These are phyloP conservation scores for Pochonia chlamydosporia DNA, from an alignment of 2,329 filamentous ascomycete species.

Conservation along the genomic window DNA sequence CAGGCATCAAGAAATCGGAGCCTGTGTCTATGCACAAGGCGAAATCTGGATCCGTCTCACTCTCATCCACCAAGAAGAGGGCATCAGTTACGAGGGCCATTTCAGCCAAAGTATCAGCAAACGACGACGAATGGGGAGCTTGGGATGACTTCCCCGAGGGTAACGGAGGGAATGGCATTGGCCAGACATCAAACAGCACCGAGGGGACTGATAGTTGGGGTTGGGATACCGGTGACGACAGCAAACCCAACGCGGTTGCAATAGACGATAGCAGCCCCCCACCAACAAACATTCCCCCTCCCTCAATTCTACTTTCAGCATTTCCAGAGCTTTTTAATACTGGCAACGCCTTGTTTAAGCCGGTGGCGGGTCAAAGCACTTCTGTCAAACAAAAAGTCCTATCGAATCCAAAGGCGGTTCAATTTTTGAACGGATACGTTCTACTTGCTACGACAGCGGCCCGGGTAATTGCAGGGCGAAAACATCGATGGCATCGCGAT, in stretches of 20 bases:
- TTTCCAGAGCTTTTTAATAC: conserved; percentile 67
- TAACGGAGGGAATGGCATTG: conserved; percentile 12
- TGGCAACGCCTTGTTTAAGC: conserved; percentile 61
- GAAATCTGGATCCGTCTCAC: neutral
- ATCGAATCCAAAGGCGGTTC: conserved; percentile 53
- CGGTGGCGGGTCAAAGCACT: conserved; percentile 52
- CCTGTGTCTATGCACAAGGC: neutral
- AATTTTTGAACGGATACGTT: conserved; percentile 61
- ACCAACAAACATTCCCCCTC: conserved; percentile 84
- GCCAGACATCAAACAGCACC: conserved; percentile 11
- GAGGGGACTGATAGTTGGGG: conserved; percentile 35
- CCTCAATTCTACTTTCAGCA: conserved; percentile 71
- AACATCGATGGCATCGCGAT: conserved; percentile 86
- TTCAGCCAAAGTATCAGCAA: conserved; percentile 12
- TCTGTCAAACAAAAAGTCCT: conserved; percentile 58
- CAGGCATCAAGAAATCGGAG: conserved; percentile 39
- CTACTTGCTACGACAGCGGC: conserved; percentile 61
- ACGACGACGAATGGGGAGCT: conserved; percentile 44
- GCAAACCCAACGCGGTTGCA: conserved; percentile 16
- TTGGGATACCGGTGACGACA: conserved; percentile 39
- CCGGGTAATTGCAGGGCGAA: conserved; percentile 79
- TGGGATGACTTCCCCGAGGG: conserved; percentile 40
- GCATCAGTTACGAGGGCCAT: conserved; percentile 3
- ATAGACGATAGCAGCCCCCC: conserved; percentile 41
- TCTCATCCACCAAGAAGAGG: conserved; percentile 3